phyloP scores from a whole-genome alignment of 2,329 filamentous ascomycete species.

The Fusarium chuoi region DNA sequence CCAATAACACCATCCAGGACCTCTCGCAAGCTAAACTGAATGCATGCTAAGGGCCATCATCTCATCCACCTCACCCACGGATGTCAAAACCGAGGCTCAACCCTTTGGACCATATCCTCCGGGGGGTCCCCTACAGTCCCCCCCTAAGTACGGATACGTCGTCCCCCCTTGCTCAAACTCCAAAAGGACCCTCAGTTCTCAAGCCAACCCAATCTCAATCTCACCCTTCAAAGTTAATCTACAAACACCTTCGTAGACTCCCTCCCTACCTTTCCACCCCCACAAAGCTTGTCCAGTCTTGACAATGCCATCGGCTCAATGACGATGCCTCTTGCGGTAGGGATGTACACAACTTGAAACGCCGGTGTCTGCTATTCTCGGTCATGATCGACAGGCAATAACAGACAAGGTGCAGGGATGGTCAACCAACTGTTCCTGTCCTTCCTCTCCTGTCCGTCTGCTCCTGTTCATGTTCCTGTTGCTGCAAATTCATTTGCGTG shows the following conservation, averaged over 20 bases:
- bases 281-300: conserved; percentile 54
- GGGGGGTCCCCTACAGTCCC: background rate
- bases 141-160: background rate
- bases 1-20: background rate
- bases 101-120: conserved; percentile 18
- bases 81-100: conserved; percentile 19
- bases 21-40: conserved; percentile 9
- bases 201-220: conserved; percentile 29
- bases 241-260: conserved; percentile 16
- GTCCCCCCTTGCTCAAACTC: background rate
- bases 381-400: conserved; percentile 41
- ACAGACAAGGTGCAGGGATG: conserved; percentile 12
- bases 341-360: conserved; percentile 51
- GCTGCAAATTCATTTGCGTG: conserved; percentile 2
- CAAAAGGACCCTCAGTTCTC: conserved; percentile 17
- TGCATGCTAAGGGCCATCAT: background rate
- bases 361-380: conserved; percentile 41
- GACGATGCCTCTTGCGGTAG: conserved; percentile 43
- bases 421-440: conserved; percentile 8
- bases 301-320: conserved; percentile 45
- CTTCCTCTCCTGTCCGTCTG: background rate
- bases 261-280: conserved; percentile 31
- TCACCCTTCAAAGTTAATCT: conserved; percentile 25
- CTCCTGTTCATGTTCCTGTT: background rate
- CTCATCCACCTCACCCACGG: background rate